Conservation (phyloP, 176 grass and related monocot genomes). For the Aegilops bicornis region DNA sequence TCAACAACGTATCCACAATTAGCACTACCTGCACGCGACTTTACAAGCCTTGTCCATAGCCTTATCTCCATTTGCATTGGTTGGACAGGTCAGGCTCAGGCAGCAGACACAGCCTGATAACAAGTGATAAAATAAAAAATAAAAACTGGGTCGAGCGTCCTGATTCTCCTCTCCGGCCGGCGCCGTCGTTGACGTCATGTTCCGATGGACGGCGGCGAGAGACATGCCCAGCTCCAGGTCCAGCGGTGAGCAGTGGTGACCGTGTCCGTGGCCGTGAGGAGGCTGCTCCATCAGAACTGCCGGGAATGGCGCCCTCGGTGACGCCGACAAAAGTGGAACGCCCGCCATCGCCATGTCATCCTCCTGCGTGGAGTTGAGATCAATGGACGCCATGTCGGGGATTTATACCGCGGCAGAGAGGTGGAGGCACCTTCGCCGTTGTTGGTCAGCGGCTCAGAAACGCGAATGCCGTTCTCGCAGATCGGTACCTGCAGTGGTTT, state of each 20-base stretch:
- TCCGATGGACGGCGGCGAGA: conserved; percentile 33
- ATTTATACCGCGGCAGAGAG: conserved; percentile 12
- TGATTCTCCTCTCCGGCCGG: neutral
- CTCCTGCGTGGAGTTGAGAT: conserved; percentile 43
- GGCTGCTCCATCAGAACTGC: conserved; percentile 27
- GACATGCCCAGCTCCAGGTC: conserved; percentile 55
- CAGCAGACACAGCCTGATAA: neutral
- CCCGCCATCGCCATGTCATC: neutral
- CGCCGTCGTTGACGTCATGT: conserved; percentile 17
- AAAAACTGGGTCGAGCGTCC: neutral
- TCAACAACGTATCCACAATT: conserved; percentile 35
- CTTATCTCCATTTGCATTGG: conserved; percentile 26
- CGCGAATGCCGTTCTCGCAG: conserved; percentile 23
- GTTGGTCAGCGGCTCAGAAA: neutral
- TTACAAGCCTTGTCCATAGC: conserved; percentile 1
- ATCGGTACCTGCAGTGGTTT: conserved; percentile 42
- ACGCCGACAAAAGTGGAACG: neutral
- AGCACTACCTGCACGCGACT: conserved; percentile 25
- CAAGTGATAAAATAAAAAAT: neutral
- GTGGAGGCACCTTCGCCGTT: conserved; percentile 15
- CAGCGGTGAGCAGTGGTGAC: conserved; percentile 30
- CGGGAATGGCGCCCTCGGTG: neutral
- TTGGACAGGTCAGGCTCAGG: neutral
- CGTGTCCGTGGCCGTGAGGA: neutral
- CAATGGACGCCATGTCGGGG: conserved; percentile 20